Conservation (phyloP, 2,329 filamentous ascomycete species). For the Lecanicillium sp. region DNA sequence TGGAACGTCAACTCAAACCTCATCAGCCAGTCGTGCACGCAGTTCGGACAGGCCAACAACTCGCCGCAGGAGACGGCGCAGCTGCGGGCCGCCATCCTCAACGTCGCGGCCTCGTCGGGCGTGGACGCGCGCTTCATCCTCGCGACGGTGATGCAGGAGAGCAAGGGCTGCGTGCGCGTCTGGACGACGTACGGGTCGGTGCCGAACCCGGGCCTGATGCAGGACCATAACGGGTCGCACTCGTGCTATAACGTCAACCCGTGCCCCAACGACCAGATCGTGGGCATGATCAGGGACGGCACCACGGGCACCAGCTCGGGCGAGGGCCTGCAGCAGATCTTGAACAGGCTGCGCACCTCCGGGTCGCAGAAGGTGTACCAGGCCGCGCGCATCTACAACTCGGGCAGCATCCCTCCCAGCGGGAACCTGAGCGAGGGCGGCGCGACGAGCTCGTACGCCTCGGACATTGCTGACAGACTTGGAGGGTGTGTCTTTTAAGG, state of each 20-base stretch:
- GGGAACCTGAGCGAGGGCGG: constrained; percentile 9
- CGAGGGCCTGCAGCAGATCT: constrained; percentile 6
- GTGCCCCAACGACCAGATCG: constrained; percentile 1
- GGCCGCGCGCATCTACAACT: constrained; percentile 11
- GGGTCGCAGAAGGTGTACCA: neutral
- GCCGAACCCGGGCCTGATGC: constrained; percentile 10
- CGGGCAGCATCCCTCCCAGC: neutral
- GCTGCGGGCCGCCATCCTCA: constrained; percentile 3
- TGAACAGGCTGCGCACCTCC: neutral
- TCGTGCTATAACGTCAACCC: constrained; percentile 1
- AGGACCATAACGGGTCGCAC: neutral
- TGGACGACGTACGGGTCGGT: neutral
- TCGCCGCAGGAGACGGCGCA: too few species aligned
- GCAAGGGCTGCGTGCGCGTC: constrained; percentile 13
- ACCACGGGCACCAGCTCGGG: constrained; percentile 4
- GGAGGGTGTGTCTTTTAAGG: constrained; percentile 6
- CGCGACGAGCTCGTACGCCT: constrained; percentile 7
- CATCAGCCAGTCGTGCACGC: neutral
- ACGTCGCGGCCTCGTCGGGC: constrained; percentile 1
- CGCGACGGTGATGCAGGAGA: constrained; percentile 28
- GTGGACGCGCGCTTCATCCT: constrained; percentile 17
- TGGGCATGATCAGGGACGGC: constrained; percentile 6
- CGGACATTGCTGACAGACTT: constrained; percentile 10
- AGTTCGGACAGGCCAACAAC: constrained; percentile 2
- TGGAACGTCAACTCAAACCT: neutral